phyloP scores from a whole-genome alignment of 192 early-diverging fungal species.

The Funneliformis geosporum region DNA sequence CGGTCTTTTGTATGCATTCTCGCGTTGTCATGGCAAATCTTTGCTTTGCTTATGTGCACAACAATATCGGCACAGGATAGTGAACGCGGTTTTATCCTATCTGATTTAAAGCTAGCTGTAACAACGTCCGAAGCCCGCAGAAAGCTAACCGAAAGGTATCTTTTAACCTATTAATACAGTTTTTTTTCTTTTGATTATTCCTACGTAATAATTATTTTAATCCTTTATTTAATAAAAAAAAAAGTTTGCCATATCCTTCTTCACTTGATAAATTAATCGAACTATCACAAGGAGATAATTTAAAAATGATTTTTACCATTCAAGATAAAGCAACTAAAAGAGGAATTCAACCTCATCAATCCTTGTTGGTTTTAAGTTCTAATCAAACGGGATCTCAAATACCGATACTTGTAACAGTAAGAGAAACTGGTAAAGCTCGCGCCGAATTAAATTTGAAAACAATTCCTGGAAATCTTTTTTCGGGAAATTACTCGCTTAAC shows the following conservation, averaged over 20 bases:
- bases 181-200: not conserved
- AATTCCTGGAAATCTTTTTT: conserved; percentile 6
- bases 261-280: conserved; percentile 6
- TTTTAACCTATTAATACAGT: not conserved
- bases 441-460: conserved; percentile 32
- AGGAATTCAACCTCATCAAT: conserved; percentile 31
- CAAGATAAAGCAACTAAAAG: conserved; percentile 7
- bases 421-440: conserved; percentile 31
- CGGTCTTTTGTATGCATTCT: not conserved
- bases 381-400: conserved; percentile 21
- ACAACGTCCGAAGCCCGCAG: not conserved
- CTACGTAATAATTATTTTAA: not conserved
- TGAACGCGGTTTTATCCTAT: not conserved
- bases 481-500: conserved; percentile 27
- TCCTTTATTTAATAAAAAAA: not conserved
- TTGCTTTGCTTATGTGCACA: not conserved
- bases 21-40: not conserved
- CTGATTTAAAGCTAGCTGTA: not conserved
- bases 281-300: conserved; percentile 18
- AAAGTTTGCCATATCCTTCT: conserved; percentile 21
- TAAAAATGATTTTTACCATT: conserved; percentile 25
- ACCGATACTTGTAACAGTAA: conserved; percentile 18
- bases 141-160: conserved; percentile 3
- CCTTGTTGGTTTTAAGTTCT: conserved; percentile 28
- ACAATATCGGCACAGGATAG: not conserved